Conservation (phyloP, 495 filamentous ascomycete species). For the Neurospora tetrasperma region DNA sequence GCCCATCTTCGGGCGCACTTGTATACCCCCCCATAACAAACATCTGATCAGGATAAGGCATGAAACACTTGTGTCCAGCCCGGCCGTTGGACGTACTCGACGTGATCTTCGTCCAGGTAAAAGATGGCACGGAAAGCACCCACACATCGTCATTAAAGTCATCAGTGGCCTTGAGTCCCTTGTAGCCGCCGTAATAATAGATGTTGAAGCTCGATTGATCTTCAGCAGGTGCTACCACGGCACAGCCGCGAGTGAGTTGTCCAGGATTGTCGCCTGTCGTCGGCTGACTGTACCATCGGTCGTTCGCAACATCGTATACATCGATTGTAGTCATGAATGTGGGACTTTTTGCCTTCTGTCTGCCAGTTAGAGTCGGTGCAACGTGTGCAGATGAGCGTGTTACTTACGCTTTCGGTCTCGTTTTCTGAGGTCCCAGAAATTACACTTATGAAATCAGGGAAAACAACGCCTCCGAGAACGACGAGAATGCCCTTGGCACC, state of each 20-base stretch:
- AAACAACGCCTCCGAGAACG: constrained; percentile 54
- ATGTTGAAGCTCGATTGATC: constrained; percentile 59
- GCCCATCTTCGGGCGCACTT: constrained; percentile 4
- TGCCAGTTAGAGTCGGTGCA: constrained; percentile 3
- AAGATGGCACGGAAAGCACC: constrained; percentile 63
- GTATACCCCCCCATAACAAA: constrained; percentile 52
- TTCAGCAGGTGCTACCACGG: constrained; percentile 49
- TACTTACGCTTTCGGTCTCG: constrained; percentile 34
- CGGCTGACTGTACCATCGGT: constrained; percentile 52
- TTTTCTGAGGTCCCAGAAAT: constrained; percentile 11
- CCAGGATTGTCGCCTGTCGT: constrained; percentile 40
- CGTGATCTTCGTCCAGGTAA: constrained; percentile 60
- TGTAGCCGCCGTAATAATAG: constrained; percentile 66
- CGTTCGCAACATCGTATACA: constrained; percentile 52
- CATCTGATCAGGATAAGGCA: constrained; percentile 65
- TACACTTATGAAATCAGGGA: constrained; percentile 21
- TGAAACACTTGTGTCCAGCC: constrained; percentile 54
- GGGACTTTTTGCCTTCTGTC: constrained; percentile 38
- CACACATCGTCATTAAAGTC: constrained; percentile 56
- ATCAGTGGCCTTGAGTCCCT: constrained; percentile 31
- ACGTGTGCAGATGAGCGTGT: background rate
- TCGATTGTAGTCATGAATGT: constrained; percentile 54
- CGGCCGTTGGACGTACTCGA: constrained; percentile 40
- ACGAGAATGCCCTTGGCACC: constrained; percentile 53
- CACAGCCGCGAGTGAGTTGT: constrained; percentile 53